These are phyloP conservation scores for Ganoderma lingzhi DNA, from an alignment of 1,284 basidiomycete species.

Conservation along the genomic window DNA sequence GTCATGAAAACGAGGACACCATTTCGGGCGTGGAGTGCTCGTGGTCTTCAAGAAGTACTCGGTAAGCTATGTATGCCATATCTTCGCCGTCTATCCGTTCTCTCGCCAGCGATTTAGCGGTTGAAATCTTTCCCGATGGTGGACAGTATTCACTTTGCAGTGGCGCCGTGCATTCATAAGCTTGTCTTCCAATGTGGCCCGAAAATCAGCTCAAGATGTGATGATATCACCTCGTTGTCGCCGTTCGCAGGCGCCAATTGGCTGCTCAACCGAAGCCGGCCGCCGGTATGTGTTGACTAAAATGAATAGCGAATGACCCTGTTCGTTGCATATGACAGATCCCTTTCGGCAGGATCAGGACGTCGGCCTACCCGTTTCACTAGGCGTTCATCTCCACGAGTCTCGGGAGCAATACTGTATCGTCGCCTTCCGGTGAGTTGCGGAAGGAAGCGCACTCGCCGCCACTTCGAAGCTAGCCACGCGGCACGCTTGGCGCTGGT, in stretches of 20 bases:
- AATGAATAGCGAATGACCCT: not conserved
- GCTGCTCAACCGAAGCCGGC: not conserved
- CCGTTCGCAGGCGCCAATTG: not conserved
- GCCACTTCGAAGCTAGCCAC: slow-evolving; percentile 7
- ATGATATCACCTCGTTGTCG: slow-evolving; percentile 5
- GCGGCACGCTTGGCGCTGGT: not conserved
- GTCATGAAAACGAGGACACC: too few species aligned
- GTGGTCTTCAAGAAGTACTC: not conserved
- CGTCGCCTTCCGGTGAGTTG: not conserved
- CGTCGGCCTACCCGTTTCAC: not conserved
- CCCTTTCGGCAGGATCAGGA: not conserved
- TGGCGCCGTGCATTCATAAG: not conserved
- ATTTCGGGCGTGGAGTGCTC: not conserved
- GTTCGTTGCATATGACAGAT: not conserved
- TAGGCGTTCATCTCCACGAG: not conserved
- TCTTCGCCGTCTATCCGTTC: not conserved
- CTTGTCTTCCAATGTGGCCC: not conserved
- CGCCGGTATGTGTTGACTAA: not conserved
- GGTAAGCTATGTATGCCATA: not conserved
- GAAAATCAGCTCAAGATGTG: not conserved
- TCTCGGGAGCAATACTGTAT: slow-evolving; percentile 4
- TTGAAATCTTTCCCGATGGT: not conserved
- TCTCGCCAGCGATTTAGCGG: not conserved
- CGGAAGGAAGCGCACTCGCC: not conserved
- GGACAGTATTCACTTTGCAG: not conserved